Percentiles rank a stretch among this genome's conserved stretches.
phyloP scores from a whole-genome alignment of 805 yeast genomes.

The Saccharomyces paradoxus region DNA sequence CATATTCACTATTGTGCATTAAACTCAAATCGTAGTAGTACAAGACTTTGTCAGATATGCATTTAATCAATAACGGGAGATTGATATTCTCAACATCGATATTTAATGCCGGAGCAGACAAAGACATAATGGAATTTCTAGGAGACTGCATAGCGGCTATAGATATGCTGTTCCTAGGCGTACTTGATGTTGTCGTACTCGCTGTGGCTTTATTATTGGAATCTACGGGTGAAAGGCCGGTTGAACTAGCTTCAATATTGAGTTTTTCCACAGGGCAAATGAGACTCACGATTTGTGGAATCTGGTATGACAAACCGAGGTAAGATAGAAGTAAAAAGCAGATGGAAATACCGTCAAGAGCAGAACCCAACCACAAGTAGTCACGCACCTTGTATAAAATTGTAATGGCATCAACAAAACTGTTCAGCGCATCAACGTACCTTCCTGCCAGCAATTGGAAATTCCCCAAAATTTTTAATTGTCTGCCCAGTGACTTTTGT shows the following conservation, averaged over 20 bases:
- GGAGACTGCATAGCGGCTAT: slow-evolving; percentile 38
- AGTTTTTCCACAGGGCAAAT: slow-evolving; percentile 29
- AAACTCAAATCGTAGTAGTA: slow-evolving; percentile 45
- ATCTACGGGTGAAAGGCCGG: slow-evolving; percentile 3
- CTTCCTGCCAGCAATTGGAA: slow-evolving; percentile 77
- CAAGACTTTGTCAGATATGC: slow-evolving; percentile 34
- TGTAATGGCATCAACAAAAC: slow-evolving; percentile 65
- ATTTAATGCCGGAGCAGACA: slow-evolving; percentile 8
- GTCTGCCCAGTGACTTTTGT: slow-evolving; percentile 59
- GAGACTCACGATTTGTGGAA: slow-evolving; percentile 27
- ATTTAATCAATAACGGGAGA: slow-evolving; percentile 33
- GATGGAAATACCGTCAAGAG: slow-evolving; percentile 74
- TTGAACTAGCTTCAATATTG: slow-evolving; percentile 1
- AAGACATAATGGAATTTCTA: slow-evolving; percentile 34
- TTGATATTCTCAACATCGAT: slow-evolving; percentile 17
- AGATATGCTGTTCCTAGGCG: slow-evolving; percentile 21
- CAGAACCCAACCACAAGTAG: slow-evolving; percentile 78
- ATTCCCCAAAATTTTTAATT: slow-evolving; percentile 65
- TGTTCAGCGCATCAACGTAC: slow-evolving; percentile 57
- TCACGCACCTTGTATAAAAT: slow-evolving; percentile 59
- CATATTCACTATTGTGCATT: slow-evolving; percentile 58
- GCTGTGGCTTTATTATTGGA: not conserved
- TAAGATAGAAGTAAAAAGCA: slow-evolving; percentile 53
- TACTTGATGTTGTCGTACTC: not conserved
- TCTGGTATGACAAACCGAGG: slow-evolving; percentile 31